Conservation (phyloP, 257 asterid genomes). For the Solanum chmielewskii region DNA sequence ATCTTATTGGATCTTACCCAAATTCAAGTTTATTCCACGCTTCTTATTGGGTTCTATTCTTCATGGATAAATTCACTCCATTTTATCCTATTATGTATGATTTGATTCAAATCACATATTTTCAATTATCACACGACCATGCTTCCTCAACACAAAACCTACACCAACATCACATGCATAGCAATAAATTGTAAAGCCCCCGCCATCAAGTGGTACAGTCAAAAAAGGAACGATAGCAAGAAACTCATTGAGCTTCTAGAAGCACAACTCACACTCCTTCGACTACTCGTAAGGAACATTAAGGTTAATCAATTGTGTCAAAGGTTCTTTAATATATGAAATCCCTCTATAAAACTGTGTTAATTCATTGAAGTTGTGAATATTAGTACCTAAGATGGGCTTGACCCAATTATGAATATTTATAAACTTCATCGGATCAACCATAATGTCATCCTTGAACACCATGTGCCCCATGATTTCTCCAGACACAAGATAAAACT, state of each 20-base stretch:
- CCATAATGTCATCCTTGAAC: not conserved
- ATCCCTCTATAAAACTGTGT: not conserved
- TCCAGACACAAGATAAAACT: not conserved
- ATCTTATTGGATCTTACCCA: too few relatives aligned
- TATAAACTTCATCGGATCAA: not conserved
- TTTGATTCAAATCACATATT: too few relatives aligned
- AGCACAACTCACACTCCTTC: not conserved
- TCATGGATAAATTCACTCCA: too few relatives aligned
- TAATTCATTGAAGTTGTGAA: too few relatives aligned
- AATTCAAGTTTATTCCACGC: too few relatives aligned
- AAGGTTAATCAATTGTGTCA: not conserved
- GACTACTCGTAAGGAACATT: not conserved
- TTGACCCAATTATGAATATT: not conserved
- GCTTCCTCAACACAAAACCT: not conserved
- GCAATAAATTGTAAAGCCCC: not conserved
- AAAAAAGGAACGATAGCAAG: not conserved
- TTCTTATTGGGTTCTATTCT: too few relatives aligned
- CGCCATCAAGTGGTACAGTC: not conserved
- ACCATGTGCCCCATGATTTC: not conserved
- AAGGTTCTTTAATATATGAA: not conserved
- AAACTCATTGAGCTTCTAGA: too few relatives aligned
- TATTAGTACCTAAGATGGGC: not conserved
- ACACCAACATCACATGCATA: not conserved
- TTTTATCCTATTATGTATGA: too few relatives aligned
- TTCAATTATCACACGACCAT: not conserved